Base-by-base conservation (phyloP, 2,329 filamentous ascomycete species). In the Penicillium paneum region DNA sequence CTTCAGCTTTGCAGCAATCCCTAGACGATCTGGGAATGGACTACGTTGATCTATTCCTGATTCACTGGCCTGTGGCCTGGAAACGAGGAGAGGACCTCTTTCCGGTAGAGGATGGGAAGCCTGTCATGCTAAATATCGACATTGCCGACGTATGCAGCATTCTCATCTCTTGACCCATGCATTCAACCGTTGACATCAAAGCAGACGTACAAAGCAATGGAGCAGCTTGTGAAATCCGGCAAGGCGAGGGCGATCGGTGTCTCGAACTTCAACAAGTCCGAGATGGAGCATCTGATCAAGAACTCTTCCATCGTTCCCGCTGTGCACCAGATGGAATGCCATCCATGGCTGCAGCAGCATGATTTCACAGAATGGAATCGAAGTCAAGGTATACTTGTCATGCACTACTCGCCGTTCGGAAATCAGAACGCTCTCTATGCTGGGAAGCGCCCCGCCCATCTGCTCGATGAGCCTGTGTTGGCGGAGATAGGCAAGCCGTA, bases 11-110 rank as follows among this genome's bases (percentile, higher is more conserved):
- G 44, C 78, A 81, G 58, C 78, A 82, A 38, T 85, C 85, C 39
- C 76, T 88, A 49, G 79, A 84, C 67, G 80, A 84, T 64, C 79
- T 88, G 64, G 81, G 79, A 12, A 74, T 86, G 36, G 85, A 86
- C 55, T 89, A 89, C 67, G 76, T 90, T 54, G 86, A 90, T 67
- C 76, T 90, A 11, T 88, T 82, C 69, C 77, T 89, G 54, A 88
- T 91, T 67, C 86, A 89, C 72, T 90, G 81, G 79, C 83, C 82
- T 0, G 76, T 78, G 10, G 74, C 82, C 0, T 84, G 82, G 67
- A 76, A 77, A 43, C 72, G 76, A 24, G 76, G 79, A n/a, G 71
- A 74, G 21, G 71, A 77, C 6, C 58, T 74, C 38, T 75, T 81
- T 46, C 80, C 81, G 3, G 78, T 78, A 52, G 64, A 73, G 24